Percentiles rank a stretch among this genome's conserved stretches.
These are phyloP conservation scores for Penicillium aurantiogriseum DNA, from an alignment of 2,329 filamentous ascomycete genomes.

Conservation along the genomic window DNA sequence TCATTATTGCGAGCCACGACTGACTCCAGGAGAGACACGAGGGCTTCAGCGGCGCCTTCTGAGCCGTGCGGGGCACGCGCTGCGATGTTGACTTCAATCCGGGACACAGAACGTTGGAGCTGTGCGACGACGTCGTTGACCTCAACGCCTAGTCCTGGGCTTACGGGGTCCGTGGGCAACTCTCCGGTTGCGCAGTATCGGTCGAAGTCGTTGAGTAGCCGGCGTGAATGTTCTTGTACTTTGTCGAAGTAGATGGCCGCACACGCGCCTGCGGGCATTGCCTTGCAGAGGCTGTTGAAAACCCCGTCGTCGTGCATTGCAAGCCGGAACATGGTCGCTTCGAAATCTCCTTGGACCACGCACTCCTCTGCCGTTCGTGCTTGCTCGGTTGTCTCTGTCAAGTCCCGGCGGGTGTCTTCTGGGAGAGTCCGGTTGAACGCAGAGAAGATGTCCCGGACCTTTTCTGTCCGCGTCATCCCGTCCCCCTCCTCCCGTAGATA, in stretches of 20 bases:
- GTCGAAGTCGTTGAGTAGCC: conserved; percentile 41
- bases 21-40: conserved; percentile 40
- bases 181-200: conserved; percentile 39
- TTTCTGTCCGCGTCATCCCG: conserved; percentile 39
- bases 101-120: conserved; percentile 31
- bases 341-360: conserved; percentile 46
- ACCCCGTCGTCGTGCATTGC: conserved; percentile 46
- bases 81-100: conserved; percentile 35
- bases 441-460: conserved; percentile 47
- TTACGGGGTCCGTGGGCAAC: conserved; percentile 20
- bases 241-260: conserved; percentile 48
- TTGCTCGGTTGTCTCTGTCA: conserved; percentile 36
- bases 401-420: conserved; percentile 43
- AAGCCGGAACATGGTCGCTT: conserved; percentile 47
- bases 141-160: conserved; percentile 16
- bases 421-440: conserved; percentile 45
- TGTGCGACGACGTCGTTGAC: conserved; percentile 35
- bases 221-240: conserved; percentile 34
- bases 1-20: conserved; percentile 42
- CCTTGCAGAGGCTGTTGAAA: conserved; percentile 42
- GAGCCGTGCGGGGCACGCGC: conserved; percentile 37
- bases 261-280: conserved; percentile 43
- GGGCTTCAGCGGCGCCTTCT: conserved; percentile 38
- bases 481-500: conserved; percentile 30
- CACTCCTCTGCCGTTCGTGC: conserved; percentile 41